phyloP scores from a whole-genome alignment of 371 early-diverging fungal genomes.

The Mucor irregularis region DNA sequence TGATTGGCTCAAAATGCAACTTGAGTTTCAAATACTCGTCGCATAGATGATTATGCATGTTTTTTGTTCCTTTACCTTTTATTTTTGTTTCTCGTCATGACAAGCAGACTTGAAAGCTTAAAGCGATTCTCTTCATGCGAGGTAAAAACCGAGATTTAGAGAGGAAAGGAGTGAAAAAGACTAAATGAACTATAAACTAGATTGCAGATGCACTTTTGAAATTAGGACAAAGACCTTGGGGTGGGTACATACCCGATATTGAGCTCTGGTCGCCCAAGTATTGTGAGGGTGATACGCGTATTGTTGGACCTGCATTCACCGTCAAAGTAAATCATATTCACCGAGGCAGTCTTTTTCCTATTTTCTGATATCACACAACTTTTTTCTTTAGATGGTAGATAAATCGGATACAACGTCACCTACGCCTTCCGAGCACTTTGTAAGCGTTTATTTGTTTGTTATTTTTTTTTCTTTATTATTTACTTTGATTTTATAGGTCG shows the following conservation, averaged over 20 bases:
- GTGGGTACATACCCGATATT: slow-evolving; percentile 71
- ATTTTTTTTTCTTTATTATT: not conserved
- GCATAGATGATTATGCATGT: no score
- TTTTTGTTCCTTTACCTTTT: no score
- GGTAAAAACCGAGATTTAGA: no score
- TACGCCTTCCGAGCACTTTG: slow-evolving; percentile 53
- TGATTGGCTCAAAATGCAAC: no score
- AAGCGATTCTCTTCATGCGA: no score
- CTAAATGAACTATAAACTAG: no score
- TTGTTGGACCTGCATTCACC: slow-evolving; percentile 79
- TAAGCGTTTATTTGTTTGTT: slow-evolving; percentile 25
- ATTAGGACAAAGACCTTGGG: slow-evolving; percentile 57
- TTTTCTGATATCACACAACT: no score
- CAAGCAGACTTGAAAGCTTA: no score
- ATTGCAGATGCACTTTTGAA: slow-evolving; percentile 76
- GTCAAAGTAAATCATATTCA: slow-evolving; percentile 65
- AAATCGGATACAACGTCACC: slow-evolving; percentile 48
- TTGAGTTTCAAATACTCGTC: no score
- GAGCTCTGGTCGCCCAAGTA: slow-evolving; percentile 65
- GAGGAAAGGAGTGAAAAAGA: no score
- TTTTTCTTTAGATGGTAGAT: slow-evolving; percentile 63
- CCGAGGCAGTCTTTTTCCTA: not conserved
- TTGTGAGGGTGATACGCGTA: slow-evolving; percentile 56
- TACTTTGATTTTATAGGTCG: slow-evolving; percentile 41
- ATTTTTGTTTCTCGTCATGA: no score